These are phyloP conservation scores for Fraxinus dipetala DNA, from an alignment of 305 asterid genomes.

Conservation along the genomic window DNA sequence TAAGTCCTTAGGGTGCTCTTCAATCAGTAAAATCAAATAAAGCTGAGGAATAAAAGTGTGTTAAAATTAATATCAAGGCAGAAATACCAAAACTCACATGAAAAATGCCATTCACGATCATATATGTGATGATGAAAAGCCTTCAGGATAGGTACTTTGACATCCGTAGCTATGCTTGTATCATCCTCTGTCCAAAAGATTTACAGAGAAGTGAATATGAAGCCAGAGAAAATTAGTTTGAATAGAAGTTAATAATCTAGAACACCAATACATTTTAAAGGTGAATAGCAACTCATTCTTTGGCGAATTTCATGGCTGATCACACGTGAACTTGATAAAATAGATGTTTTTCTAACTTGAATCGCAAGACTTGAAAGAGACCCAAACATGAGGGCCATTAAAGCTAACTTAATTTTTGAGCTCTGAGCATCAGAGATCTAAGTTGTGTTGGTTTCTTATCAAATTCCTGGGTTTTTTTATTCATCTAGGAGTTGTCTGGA, in stretches of 20 bases:
- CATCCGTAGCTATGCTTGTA: conserved; percentile 45
- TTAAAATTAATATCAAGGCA: neutral
- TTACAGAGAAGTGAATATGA: neutral
- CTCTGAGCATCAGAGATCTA: neutral
- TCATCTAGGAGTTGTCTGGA: neutral
- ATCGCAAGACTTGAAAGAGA: neutral
- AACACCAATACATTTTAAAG: neutral
- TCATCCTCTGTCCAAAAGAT: conserved; percentile 48
- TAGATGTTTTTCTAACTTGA: neutral
- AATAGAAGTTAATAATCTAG: neutral
- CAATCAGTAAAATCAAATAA: neutral
- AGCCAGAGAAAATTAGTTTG: neutral
- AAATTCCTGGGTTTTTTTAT: neutral
- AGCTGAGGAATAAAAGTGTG: neutral
- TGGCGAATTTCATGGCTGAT: neutral
- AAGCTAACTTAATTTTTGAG: neutral
- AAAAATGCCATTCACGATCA: conserved; percentile 47
- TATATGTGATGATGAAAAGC: conserved; percentile 47
- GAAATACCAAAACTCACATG: conserved; percentile 34
- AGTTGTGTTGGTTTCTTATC: neutral
- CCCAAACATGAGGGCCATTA: neutral
- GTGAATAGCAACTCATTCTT: neutral
- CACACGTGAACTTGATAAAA: neutral
- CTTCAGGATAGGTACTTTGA: conserved; percentile 48
- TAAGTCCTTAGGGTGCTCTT: neutral